Conservation (phyloP, 345 rosid species). For the Odontarrhena argentea region DNA sequence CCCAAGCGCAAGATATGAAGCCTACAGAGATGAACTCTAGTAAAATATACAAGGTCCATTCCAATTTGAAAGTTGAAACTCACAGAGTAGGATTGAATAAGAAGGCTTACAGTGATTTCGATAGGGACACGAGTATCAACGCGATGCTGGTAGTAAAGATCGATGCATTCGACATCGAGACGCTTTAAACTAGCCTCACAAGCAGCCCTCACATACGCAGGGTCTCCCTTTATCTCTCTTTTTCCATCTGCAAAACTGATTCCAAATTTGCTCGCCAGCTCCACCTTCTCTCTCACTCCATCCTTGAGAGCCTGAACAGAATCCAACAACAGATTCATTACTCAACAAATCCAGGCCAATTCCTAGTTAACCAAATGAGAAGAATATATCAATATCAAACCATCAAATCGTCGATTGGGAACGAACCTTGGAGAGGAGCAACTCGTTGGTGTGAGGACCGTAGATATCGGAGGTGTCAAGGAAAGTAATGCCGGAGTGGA, state of each 20-base stretch:
- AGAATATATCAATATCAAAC: no score
- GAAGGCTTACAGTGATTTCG: conserved; percentile 53
- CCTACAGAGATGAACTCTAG: background rate
- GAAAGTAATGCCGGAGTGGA: conserved; percentile 44
- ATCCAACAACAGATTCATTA: conserved; percentile 1
- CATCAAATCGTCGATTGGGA: background rate
- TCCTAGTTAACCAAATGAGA: no score
- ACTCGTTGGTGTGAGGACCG: conserved; percentile 50
- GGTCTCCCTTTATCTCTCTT: conserved; percentile 47
- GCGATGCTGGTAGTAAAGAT: conserved; percentile 67
- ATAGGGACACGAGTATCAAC: conserved; percentile 56
- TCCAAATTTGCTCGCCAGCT: conserved; percentile 61
- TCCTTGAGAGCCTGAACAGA: conserved; percentile 51
- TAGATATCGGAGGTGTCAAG: conserved; percentile 51
- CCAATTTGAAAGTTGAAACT: no score
- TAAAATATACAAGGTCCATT: no score
- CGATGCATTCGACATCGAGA: conserved; percentile 50
- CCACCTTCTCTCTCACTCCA: conserved; percentile 48
- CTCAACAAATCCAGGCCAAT: no score
- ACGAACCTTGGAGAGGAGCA: conserved; percentile 43
- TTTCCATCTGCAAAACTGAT: conserved; percentile 28
- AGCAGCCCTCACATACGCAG: conserved; percentile 53
- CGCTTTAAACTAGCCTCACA: conserved; percentile 66
- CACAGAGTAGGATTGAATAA: no score
- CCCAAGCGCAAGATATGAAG: background rate